A percentile compares a stretch with the other conserved stretches of the same genome.
These are phyloP conservation scores for Penicillium angulare DNA, from an alignment of 495 filamentous ascomycete species.

Conservation along the genomic window DNA sequence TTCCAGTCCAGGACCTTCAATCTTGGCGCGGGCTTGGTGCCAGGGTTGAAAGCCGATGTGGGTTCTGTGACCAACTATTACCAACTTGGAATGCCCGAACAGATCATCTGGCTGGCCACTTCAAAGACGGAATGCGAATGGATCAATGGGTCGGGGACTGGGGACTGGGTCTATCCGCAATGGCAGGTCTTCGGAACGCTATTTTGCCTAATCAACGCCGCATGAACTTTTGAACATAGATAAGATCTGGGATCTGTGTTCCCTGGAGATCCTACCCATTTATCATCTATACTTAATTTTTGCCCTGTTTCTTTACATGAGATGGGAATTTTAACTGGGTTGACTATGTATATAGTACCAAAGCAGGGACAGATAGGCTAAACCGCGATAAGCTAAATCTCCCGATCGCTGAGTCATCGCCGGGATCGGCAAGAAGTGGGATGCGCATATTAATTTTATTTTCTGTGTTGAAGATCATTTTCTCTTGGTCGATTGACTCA, in stretches of 20 bases:
- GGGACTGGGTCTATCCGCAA: conserved; percentile 61
- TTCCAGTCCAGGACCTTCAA: conserved; percentile 60
- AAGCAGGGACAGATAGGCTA: too few relatives aligned
- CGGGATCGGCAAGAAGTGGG: conserved; percentile 9
- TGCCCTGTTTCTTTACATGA: too few relatives aligned
- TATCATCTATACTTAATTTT: too few relatives aligned
- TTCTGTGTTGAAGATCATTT: background rate
- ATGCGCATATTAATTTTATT: background rate
- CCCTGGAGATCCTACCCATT: too few relatives aligned
- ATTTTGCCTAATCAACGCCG: conserved; percentile 46
- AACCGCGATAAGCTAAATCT: background rate
- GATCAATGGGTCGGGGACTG: conserved; percentile 70
- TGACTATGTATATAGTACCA: too few relatives aligned
- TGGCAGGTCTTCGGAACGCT: conserved; percentile 60
- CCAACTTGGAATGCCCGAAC: conserved; percentile 60
- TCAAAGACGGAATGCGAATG: conserved; percentile 66
- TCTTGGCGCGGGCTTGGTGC: conserved; percentile 61
- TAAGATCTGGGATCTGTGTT: too few relatives aligned
- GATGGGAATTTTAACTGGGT: too few relatives aligned
- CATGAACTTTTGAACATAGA: background rate
- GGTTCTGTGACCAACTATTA: conserved; percentile 63
- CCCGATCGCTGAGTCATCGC: conserved; percentile 4
- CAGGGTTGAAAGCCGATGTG: conserved; percentile 65
- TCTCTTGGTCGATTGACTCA: background rate
- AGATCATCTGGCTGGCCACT: conserved; percentile 68